Base-by-base conservation (phyloP, 139 green algal species). In the Nannochloris sp. region DNA sequence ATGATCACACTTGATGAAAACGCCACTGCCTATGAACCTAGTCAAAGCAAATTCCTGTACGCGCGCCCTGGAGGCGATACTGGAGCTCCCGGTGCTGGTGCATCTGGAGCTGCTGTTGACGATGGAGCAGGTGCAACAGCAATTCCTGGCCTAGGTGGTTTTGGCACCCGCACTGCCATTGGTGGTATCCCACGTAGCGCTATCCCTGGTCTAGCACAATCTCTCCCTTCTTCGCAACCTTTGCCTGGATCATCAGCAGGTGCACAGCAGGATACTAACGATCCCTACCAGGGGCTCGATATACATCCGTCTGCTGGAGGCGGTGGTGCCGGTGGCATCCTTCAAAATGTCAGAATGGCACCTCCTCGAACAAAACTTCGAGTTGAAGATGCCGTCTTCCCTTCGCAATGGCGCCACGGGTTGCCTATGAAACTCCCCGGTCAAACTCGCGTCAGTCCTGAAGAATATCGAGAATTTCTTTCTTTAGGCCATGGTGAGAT, bases 401-500 rank as follows among this genome's bases (percentile, higher is more conserved):
- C 87, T 24, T 80, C 68, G 0, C 65, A 83, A 35, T 81, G 80
- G 25, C 27, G 25, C 9, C 65, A 72, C 0, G 72, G 75, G 4
- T 78, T 92, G 68, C 72, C 64, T 6, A 79, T 95, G 45, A 87
- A 87, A 64, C 76, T 96, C 72, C 89, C 89, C 2, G 78, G 87
- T 6, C 89, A 96, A 71, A 89, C 81, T 0, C 68, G 85, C 6
- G 88, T 95, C 0, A 83, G 74, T 4, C 82, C 80, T 0, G 89
- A 96, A 23, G 89, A 96, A 69, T 96, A 96, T 74, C 77, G 81
- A 23, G 89, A 95, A 65, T 96, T 96, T 68, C 73, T 96, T 47
- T 61, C 58, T 1, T 76, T 96, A 27, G 89, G 89, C 0, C 89
- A 96, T 68, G 89, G 89, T 2, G 89, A 92, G 31, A 89, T 96